Conservation (phyloP, 1,284 basidiomycete genomes). For the Porphyrellus sp. region DNA sequence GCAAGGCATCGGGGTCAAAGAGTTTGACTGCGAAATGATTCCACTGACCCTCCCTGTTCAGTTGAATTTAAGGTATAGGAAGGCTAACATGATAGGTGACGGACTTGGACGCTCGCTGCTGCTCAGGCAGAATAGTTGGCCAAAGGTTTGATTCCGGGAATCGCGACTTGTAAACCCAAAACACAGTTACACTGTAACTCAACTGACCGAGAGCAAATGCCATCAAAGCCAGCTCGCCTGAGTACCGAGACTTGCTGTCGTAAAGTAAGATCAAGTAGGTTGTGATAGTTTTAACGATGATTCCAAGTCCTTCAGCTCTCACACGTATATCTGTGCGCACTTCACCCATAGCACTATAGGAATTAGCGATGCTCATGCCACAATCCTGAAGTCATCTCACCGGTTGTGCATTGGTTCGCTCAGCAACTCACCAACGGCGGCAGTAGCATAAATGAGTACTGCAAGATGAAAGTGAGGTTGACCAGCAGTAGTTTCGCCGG, state of each 20-base stretch:
- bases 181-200: constrained; percentile 56
- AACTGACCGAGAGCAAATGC: constrained; percentile 84
- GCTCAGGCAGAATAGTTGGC: constrained; percentile 23
- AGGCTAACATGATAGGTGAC: constrained; percentile 3
- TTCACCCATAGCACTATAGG: constrained; percentile 60
- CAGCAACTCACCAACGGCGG: constrained; percentile 73
- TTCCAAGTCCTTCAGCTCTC: constrained; percentile 78
- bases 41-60: constrained; percentile 16
- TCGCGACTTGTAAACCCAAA: constrained; percentile 37
- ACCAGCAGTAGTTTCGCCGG: constrained; percentile 46
- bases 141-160: constrained; percentile 25
- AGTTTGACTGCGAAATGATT: constrained; percentile 13
- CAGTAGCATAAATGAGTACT: constrained; percentile 66
- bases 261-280: constrained; percentile 65
- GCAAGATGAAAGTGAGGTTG: constrained; percentile 68
- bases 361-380: constrained; percentile 14
- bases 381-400: constrained; percentile 35
- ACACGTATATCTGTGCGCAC: constrained; percentile 68
- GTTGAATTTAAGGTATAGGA: not conserved
- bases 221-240: constrained; percentile 56
- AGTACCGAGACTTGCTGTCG: constrained; percentile 34
- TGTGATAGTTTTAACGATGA: constrained; percentile 68
- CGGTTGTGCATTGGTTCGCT: constrained; percentile 84
- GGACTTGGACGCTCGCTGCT: constrained; percentile 14
- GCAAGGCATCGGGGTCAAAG: constrained; percentile 53